A percentile compares a stretch with the other conserved stretches of the same genome.
phyloP scores from a whole-genome alignment of 257 asterid species.

The Craterostigma plantagineum region DNA sequence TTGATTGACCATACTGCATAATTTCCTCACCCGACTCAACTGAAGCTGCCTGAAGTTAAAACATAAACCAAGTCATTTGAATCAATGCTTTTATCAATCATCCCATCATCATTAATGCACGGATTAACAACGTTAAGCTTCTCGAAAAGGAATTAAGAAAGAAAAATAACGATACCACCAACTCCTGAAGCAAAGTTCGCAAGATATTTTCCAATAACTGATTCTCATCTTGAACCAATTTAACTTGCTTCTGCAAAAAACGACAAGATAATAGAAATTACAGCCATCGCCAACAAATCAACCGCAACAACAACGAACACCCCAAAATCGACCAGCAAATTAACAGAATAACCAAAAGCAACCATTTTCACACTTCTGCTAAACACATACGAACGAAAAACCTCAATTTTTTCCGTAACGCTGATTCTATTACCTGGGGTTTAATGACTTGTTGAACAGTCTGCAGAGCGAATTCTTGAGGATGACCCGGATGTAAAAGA shows the following conservation, averaged over 20 bases:
- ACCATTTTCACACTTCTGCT: constrained; percentile 1
- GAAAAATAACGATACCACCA: constrained; percentile 50
- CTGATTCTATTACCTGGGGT: constrained; percentile 46
- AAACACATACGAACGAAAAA: background rate
- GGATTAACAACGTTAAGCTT: too few species aligned
- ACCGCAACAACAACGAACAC: too few species aligned
- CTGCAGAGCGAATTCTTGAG: constrained; percentile 78
- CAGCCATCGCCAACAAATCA: too few species aligned
- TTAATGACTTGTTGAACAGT: constrained; percentile 84
- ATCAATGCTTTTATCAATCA: too few species aligned
- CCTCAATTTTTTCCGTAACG: background rate
- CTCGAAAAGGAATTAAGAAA: constrained; percentile 3
- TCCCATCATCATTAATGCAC: too few species aligned
- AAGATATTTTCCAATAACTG: constrained; percentile 85
- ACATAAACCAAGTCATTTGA: too few species aligned
- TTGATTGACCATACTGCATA: constrained; percentile 66
- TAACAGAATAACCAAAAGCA: background rate
- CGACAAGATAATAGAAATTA: constrained; percentile 1
- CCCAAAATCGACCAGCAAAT: too few species aligned
- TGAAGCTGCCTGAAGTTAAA: constrained; percentile 53
- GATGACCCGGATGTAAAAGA: constrained; percentile 47
- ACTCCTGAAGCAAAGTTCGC: constrained; percentile 77
- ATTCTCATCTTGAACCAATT: constrained; percentile 89
- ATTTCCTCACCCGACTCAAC: constrained; percentile 58
- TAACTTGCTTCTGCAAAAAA: constrained; percentile 67